Evolutionary conservation across 2,329 filamentous ascomycete species (phyloP).

Genomic region (Pseudogymnoascus sp.): DNA sequence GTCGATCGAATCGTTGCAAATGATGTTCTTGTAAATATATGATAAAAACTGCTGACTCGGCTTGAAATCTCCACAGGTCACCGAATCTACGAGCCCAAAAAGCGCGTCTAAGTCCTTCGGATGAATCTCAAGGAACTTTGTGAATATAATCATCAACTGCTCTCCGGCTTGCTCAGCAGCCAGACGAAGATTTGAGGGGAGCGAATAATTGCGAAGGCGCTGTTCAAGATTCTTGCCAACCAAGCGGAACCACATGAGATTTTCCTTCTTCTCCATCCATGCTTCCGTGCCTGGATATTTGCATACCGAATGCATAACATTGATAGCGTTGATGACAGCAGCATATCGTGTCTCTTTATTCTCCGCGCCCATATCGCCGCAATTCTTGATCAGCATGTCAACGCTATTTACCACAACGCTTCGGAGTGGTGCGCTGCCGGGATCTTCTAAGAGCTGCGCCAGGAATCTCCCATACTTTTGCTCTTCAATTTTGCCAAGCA

Average conservation of each 20-base stretch:
- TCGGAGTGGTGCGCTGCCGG: conserved; percentile 65
- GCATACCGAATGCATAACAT: conserved; percentile 72
- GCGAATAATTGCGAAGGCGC: conserved; percentile 60
- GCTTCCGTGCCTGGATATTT: conserved; percentile 53
- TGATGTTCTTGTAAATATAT: conserved; percentile 79
- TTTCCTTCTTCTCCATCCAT: conserved; percentile 65
- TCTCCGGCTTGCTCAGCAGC: conserved; percentile 84
- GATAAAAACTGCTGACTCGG: conserved; percentile 65
- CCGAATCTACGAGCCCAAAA: conserved; percentile 73
- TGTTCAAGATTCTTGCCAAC: conserved; percentile 73
- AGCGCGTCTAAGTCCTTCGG: conserved; percentile 74
- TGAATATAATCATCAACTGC: conserved; percentile 78
- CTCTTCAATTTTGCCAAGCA: conserved; percentile 73
- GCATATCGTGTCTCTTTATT: conserved; percentile 60
- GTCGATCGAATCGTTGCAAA: conserved; percentile 75
- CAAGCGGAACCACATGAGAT: conserved; percentile 50
- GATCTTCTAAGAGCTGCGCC: conserved; percentile 72
- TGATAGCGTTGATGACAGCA: conserved; percentile 78
- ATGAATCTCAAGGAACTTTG: conserved; percentile 67
- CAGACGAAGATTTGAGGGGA: conserved; percentile 67
- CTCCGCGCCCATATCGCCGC: conserved; percentile 54
- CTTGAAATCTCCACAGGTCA: conserved; percentile 78
- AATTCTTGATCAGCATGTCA: conserved; percentile 60
- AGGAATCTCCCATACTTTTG: conserved; percentile 85
- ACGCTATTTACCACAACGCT: conserved; percentile 67